Percentiles rank a stretch among this genome's conserved stretches.
These are phyloP conservation scores for Rosa chinensis DNA, from an alignment of 306 rosid species.

Conservation along the genomic window DNA sequence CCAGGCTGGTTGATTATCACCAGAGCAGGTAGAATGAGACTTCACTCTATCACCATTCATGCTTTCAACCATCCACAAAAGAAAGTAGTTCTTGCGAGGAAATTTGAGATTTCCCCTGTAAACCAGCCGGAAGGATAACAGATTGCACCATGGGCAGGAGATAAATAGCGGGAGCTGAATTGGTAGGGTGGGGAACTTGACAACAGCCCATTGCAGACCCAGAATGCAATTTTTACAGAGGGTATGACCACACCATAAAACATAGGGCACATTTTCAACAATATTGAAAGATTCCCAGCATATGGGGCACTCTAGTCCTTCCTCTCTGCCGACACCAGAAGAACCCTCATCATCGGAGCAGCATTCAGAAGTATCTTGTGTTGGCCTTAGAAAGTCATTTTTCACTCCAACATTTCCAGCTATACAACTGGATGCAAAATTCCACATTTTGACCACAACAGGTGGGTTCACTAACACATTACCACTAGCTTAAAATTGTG, in stretches of 20 bases:
- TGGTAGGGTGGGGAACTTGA: slow-evolving; percentile 88
- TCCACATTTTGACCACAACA: slow-evolving; percentile 67
- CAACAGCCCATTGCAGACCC: slow-evolving; percentile 95
- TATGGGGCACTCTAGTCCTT: slow-evolving; percentile 91
- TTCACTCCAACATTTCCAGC: slow-evolving; percentile 69
- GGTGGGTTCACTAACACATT: slow-evolving; percentile 32
- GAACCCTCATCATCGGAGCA: slow-evolving; percentile 93
- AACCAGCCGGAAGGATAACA: slow-evolving; percentile 82
- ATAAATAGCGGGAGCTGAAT: slow-evolving; percentile 96
- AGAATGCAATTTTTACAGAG: slow-evolving; percentile 95
- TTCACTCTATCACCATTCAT: slow-evolving; percentile 86
- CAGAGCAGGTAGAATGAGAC: slow-evolving; percentile 51
- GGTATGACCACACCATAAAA: slow-evolving; percentile 98
- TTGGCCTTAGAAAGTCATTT: slow-evolving; percentile 44
- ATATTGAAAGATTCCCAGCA: slow-evolving; percentile 97
- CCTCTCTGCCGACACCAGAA: slow-evolving; percentile 73
- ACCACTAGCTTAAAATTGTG: slow-evolving; percentile 28
- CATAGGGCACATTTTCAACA: slow-evolving; percentile 96
- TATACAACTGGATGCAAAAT: slow-evolving; percentile 79
- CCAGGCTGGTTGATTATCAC: slow-evolving; percentile 57
- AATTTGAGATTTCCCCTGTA: slow-evolving; percentile 73
- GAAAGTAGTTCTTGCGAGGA: slow-evolving; percentile 96
- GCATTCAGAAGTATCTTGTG: slow-evolving; percentile 63
- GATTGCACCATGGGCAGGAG: slow-evolving; percentile 98
- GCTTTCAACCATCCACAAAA: slow-evolving; percentile 99